Evolutionary conservation across 192 early-diverging fungal genomes (phyloP).

Genomic region (Podila horticola): DNA sequence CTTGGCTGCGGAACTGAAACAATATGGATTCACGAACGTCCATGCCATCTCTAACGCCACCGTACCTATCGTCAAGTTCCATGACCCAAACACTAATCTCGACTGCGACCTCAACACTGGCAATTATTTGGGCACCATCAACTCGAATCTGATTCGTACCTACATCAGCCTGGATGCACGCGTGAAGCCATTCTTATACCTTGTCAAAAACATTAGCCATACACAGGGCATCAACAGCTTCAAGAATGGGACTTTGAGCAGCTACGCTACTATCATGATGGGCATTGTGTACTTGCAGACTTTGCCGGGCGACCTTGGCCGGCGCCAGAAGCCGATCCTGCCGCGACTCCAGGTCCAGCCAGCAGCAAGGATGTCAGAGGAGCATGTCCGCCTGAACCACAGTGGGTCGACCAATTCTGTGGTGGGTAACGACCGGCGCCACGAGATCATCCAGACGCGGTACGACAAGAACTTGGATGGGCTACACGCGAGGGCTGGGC

Average conservation of each 20-base stretch:
- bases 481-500: conserved; percentile 14
- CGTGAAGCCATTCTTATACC: conserved; percentile 51
- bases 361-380: conserved; percentile 20
- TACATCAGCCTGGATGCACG: conserved; percentile 47
- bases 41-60: conserved; percentile 19
- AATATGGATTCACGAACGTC: conserved; percentile 33
- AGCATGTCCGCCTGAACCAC: conserved; percentile 15
- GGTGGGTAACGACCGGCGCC: background rate
- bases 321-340: conserved; percentile 7
- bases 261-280: conserved; percentile 43
- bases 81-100: conserved; percentile 33
- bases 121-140: conserved; percentile 44
- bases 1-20: conserved; percentile 20
- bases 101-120: conserved; percentile 52
- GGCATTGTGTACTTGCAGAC: conserved; percentile 31
- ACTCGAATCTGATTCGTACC: conserved; percentile 35
- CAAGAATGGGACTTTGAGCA: conserved; percentile 24
- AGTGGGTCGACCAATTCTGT: background rate
- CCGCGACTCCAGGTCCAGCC: conserved; percentile 36
- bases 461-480: conserved; percentile 31
- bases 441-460: conserved; percentile 22
- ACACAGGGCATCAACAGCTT: conserved; percentile 40
- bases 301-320: background rate
- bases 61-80: conserved; percentile 54
- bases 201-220: conserved; percentile 49